Conservation (phyloP, 2,329 filamentous ascomycete species). For the Ceratocystis smalleyi region DNA sequence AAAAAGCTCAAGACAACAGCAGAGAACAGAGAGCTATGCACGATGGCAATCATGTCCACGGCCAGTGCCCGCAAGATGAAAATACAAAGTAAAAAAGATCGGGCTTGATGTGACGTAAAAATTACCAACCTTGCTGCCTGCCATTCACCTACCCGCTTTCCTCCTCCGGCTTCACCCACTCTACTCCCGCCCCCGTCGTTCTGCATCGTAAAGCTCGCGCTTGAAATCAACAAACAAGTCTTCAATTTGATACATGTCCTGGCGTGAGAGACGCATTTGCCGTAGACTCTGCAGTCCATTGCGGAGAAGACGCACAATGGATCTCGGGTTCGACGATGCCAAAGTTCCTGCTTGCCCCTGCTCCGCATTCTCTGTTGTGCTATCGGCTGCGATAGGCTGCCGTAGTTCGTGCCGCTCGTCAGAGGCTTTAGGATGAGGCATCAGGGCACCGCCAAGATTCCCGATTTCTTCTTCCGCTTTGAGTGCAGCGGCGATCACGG, state of each 20-base stretch:
- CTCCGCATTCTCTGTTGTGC: not conserved
- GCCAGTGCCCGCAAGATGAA: not conserved
- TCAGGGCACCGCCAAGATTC: not conserved
- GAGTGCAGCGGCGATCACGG: not conserved
- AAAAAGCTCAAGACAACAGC: too few relatives aligned
- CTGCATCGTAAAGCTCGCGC: constrained; percentile 56
- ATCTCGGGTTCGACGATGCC: not conserved
- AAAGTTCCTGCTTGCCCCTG: too few relatives aligned
- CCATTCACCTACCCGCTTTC: not conserved
- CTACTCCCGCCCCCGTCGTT: constrained; percentile 36
- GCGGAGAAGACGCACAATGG: constrained; percentile 24
- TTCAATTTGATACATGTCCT: constrained; percentile 56
- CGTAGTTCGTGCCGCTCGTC: not conserved
- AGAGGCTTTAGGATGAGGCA: not conserved
- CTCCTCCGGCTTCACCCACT: constrained; percentile 14
- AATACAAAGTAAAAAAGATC: not conserved
- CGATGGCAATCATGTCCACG: too few relatives aligned
- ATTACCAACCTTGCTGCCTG: not conserved
- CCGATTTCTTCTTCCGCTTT: not conserved
- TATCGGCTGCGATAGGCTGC: not conserved
- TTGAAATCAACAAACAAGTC: constrained; percentile 68
- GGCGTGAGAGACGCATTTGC: constrained; percentile 42
- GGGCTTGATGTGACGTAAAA: not conserved
- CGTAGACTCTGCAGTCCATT: constrained; percentile 40
- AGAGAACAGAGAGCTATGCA: too few relatives aligned